Percentiles rank a stretch among this genome's conserved stretches.
These are phyloP conservation scores for Trypanosoma cruzi DNA, from an alignment of 208 protist species.

Conservation along the genomic window DNA sequence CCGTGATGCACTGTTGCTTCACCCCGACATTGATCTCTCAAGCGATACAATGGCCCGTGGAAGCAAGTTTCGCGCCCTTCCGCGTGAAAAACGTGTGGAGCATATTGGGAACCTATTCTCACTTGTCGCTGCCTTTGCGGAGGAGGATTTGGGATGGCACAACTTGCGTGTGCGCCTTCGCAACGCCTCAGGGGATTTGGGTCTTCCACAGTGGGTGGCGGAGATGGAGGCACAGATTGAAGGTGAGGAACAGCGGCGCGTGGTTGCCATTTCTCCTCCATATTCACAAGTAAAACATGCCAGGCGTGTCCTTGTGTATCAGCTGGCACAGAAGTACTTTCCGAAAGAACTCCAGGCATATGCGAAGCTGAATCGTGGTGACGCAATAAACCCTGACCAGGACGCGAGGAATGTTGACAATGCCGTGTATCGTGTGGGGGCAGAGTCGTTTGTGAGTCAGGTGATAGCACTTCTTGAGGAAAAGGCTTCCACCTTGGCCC, in stretches of 20 bases:
- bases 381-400: slow-evolving; percentile 54
- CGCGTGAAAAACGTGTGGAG: slow-evolving; percentile 84
- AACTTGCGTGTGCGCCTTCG: slow-evolving; percentile 79
- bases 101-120: slow-evolving; percentile 70
- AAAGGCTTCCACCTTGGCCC: slow-evolving; percentile 47
- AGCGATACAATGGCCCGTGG: slow-evolving; percentile 61
- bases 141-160: slow-evolving; percentile 89
- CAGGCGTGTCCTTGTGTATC: slow-evolving; percentile 71
- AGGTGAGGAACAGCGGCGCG: slow-evolving; percentile 56
- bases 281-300: slow-evolving; percentile 66
- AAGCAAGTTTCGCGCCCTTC: slow-evolving; percentile 68
- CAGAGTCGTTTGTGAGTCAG: slow-evolving; percentile 64
- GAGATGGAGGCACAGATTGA: slow-evolving; percentile 88
- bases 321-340: slow-evolving; percentile 78
- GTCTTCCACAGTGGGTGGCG: slow-evolving; percentile 84
- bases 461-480: slow-evolving; percentile 61
- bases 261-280: slow-evolving; percentile 74
- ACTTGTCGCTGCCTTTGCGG: slow-evolving; percentile 71
- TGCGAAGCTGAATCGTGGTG: slow-evolving; percentile 47
- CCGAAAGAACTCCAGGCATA: slow-evolving; percentile 76
- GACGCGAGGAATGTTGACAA: slow-evolving; percentile 34
- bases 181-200: slow-evolving; percentile 65
- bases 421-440: slow-evolving; percentile 43
- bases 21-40: slow-evolving; percentile 88
- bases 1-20: slow-evolving; percentile 49